phyloP scores from a whole-genome alignment of 75 land plant genomes.

The Selaginella tamariscina region DNA sequence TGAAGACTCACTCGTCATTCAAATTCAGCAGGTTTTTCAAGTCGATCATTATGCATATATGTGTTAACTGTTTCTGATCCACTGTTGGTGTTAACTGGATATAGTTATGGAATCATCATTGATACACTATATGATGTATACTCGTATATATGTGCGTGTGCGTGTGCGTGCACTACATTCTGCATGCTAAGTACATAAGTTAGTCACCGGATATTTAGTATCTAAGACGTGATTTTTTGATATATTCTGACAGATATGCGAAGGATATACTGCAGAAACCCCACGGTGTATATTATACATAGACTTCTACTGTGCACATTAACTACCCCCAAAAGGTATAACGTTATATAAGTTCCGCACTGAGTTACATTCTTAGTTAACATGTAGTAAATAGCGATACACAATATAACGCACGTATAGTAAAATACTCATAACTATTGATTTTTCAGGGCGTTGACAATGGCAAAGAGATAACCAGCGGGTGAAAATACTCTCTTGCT shows the following conservation, averaged over 20 bases:
- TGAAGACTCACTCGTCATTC: slow-evolving; percentile 97
- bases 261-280: slow-evolving; percentile 95
- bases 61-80: slow-evolving; percentile 17
- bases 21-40: slow-evolving; percentile 77
- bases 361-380: too few relatives aligned
- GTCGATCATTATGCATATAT: neutral
- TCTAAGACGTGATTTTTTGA: too few relatives aligned
- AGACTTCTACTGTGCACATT: slow-evolving; percentile 89
- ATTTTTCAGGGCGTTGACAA: slow-evolving; percentile 97
- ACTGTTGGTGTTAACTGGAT: slow-evolving; percentile 72
- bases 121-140: neutral
- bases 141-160: neutral
- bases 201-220: too few relatives aligned
- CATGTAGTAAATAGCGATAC: too few relatives aligned
- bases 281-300: slow-evolving; percentile 96
- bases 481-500: slow-evolving; percentile 93
- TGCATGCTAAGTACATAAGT: too few relatives aligned
- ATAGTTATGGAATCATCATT: neutral
- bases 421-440: too few relatives aligned
- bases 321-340: slow-evolving; percentile 94
- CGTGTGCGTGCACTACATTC: too few relatives aligned
- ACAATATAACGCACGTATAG: too few relatives aligned
- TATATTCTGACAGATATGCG: slow-evolving; percentile 67
- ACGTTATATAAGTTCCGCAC: too few relatives aligned
- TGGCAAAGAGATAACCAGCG: slow-evolving; percentile 98